Evolutionary conservation across 805 yeast species (phyloP), one percentile per base, ranked within the genome.

Genomic region (Wickerhamomyces subpelliculosus): DNA sequence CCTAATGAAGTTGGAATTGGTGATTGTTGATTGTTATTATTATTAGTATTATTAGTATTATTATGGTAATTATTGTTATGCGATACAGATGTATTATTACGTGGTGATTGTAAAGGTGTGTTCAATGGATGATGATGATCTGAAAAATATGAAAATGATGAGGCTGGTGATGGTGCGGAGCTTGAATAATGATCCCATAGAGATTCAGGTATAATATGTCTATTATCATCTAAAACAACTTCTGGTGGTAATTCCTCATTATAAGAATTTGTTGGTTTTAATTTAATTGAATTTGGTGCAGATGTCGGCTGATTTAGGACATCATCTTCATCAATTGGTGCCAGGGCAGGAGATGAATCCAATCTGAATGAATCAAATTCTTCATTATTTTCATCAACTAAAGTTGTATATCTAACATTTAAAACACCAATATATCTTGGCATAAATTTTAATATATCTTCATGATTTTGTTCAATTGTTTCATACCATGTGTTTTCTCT

Each of bases 401-500:
- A 34, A 13, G 64, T 60, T 1, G 57, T 49, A 35, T 88, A 90
- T 41, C 97, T 72, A 5, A 90, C 97, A 57, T 90, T 90, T 39
- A 90, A 65, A 2, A 90, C 97, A 7, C 98, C 98, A 38, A 90
- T 85, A 58, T 93, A 93, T 46, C 77, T 75, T 3, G 99, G 98
- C 95, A 93, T 84, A 60, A 84, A 93, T 45, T 71, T 69, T 40
- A 88, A 67, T 29, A 93, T 65, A 36, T 81, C 89, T 18, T 82
- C 80, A 58, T 87, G 96, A 16, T 71, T 66, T 27, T 68, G 60
- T 61, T 93, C 97, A 33, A 93, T 80, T 5, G 80, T 78, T 58
- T 93, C 98, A 60, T 93, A 93, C 83, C 95, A 89, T 44, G 69
- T 63, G 61, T 93, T 86, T 55, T 93, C 99, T 40, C 96, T 71